Conservation (phyloP, 441 rosid genomes). For the Croton laevigatus region DNA sequence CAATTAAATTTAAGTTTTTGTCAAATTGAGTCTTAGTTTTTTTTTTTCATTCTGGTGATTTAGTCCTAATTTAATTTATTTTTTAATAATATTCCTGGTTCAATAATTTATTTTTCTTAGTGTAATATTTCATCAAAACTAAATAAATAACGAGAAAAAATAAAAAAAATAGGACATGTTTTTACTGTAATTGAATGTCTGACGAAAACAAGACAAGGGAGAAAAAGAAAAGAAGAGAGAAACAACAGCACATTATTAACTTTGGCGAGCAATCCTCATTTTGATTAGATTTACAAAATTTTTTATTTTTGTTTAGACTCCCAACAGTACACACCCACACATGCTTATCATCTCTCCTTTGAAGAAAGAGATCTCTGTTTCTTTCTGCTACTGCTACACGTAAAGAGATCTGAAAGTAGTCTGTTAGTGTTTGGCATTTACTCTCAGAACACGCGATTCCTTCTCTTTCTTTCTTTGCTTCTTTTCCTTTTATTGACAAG, state of each 20-base stretch:
- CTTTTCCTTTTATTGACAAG: not conserved
- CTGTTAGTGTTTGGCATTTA: constrained; percentile 11
- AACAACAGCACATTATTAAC: constrained; percentile 1
- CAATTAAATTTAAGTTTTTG: no score
- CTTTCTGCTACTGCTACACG: not conserved
- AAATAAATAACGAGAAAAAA: no score
- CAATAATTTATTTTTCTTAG: no score
- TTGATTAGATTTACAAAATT: constrained; percentile 3
- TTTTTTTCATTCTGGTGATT: no score
- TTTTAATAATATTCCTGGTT: no score
- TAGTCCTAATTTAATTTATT: no score
- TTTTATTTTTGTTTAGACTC: not conserved
- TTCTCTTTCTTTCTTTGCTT: not conserved
- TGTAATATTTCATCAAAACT: no score
- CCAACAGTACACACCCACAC: not conserved
- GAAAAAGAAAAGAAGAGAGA: not conserved
- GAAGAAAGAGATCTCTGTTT: constrained; percentile 2
- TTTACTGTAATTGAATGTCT: not conserved
- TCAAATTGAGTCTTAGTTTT: no score
- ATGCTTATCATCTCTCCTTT: not conserved
- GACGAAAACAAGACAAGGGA: not conserved
- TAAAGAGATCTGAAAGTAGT: constrained; percentile 9
- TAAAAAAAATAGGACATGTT: no score
- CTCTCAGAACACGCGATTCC: constrained; percentile 11
- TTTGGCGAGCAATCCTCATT: not conserved